Percentiles rank a stretch among this genome's conserved stretches.
Conservation (phyloP, 2,329 filamentous ascomycete genomes). For the Biscogniauxia mediterranea region DNA sequence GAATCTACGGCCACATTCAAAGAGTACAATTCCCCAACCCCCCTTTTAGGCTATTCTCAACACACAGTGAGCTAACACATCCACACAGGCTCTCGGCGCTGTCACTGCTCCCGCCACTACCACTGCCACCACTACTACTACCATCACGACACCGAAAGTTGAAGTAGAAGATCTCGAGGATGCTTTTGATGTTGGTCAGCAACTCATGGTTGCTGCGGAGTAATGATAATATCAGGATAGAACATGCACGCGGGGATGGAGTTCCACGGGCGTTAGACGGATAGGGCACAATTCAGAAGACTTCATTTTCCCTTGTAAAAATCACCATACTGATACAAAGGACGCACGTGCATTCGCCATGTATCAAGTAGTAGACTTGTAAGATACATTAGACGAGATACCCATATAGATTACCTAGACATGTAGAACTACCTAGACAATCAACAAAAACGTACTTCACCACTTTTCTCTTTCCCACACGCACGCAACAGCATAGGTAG, state of each 20-base stretch:
- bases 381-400: not conserved
- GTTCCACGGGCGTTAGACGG: not conserved
- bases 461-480: not conserved
- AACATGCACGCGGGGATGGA: not conserved
- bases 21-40: constrained; percentile 5
- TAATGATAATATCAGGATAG: not conserved
- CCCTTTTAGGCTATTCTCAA: not conserved
- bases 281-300: not conserved
- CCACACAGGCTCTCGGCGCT: not conserved
- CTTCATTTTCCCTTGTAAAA: not conserved
- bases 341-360: not conserved
- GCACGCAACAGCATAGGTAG: not conserved
- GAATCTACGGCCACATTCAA: constrained; percentile 28
- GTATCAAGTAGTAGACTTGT: not conserved
- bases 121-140: not conserved
- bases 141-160: not conserved
- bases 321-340: not conserved
- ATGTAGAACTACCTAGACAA: not conserved
- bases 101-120: too few relatives aligned
- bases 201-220: not conserved
- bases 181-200: not conserved
- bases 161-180: not conserved
- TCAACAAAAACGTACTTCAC: not conserved
- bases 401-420: not conserved
- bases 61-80: not conserved